Base-by-base conservation (phyloP, 371 early-diverging fungal genomes). In the Massospora cicadina region DNA sequence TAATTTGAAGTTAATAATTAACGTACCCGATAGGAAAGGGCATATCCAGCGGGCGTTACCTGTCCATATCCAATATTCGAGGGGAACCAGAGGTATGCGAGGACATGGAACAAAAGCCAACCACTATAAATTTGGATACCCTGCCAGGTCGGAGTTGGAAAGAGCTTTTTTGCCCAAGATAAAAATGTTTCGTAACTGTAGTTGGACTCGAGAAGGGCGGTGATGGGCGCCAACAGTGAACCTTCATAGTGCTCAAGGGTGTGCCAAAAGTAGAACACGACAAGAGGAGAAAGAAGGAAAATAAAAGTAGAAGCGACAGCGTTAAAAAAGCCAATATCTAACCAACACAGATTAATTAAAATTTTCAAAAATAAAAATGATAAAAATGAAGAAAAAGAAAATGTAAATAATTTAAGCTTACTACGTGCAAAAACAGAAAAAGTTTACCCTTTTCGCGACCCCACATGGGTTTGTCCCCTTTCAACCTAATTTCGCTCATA, bases 11-110 rank as follows among this genome's bases (percentile, higher is more conserved):
- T 3, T 27, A 17, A 58, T 54, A 65, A 61, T 21, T 12, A 54
- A 7, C 33, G 33, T 69, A 76, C 77, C 69, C 77, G 77, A 73
- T 88, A 88, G 30, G 76, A 77, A 27, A 89, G 74, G 31, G 78
- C 68, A 73, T 81, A 74, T n/a, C 89, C 89, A 25, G 88, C 89
- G n/a, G 89, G 89, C 27, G 89, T 89, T 30, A 70, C 75, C 73
- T 89, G 89, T 25, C 89, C 89, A 68, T 80, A 79, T 25, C 87
- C 89, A 33, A 85, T 81, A 58, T 72, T 69, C 33, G 76, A 79
- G 23, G 89, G 89, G 30, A 88, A 68, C 66, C 74, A 73, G 10
- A 75, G 68, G 70, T 85, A 86, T 43, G 85, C 71, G n/a, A 75
- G 65, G 54, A 75, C 84, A 69, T 89, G 87, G 77, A 85, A 83